These are phyloP conservation scores for Diaporthe vaccinii DNA, from an alignment of 2,329 filamentous ascomycete genomes.

Conservation along the genomic window DNA sequence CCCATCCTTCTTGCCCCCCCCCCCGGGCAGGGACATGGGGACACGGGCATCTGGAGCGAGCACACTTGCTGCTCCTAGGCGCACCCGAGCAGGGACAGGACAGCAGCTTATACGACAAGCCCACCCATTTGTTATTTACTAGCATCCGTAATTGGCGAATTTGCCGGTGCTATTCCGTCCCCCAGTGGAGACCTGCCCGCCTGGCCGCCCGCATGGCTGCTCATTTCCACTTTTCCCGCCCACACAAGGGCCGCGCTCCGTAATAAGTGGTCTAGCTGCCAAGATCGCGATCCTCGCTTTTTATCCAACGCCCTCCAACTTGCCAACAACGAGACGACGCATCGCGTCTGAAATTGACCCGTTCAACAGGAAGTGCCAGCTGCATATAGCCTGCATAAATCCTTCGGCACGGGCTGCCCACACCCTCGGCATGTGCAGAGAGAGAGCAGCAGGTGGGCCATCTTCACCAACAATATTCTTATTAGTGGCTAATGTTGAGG, in stretches of 20 bases:
- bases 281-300: constrained; percentile 16
- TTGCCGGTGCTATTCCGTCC: constrained; percentile 32
- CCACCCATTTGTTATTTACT: constrained; percentile 25
- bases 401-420: background rate
- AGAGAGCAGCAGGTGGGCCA: too few species aligned
- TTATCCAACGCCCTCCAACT: constrained; percentile 6
- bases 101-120: constrained; percentile 4
- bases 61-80: background rate
- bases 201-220: constrained; percentile 13
- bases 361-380: background rate
- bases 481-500: background rate
- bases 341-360: background rate
- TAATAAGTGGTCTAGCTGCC: constrained; percentile 1
- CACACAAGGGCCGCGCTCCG: constrained; percentile 3
- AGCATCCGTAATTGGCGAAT: constrained; percentile 33
- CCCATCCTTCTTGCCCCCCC: background rate
- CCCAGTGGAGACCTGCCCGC: background rate
- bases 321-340: background rate
- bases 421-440: background rate
- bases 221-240: constrained; percentile 27
- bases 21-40: background rate
- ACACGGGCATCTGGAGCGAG: background rate
- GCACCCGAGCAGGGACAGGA: background rate
- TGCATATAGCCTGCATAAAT: background rate
- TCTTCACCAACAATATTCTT: background rate